Conservation (phyloP, 179 eudicot genomes). For the Sideroxylon spinosum region DNA sequence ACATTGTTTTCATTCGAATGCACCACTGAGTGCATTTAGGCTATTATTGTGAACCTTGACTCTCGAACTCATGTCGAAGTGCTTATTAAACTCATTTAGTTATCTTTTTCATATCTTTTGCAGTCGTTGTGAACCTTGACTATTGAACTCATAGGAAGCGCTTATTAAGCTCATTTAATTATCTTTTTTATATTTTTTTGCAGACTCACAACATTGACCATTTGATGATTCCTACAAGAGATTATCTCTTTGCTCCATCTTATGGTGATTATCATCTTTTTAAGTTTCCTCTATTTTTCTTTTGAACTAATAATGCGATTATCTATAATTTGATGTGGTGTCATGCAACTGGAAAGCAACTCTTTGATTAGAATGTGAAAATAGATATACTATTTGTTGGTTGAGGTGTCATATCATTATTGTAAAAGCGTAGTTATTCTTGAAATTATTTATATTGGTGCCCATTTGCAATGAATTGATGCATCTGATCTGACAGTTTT, state of each 20-base stretch:
- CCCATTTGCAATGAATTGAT: too few relatives aligned
- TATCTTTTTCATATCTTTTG: constrained; percentile 4
- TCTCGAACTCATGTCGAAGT: neutral
- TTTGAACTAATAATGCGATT: neutral
- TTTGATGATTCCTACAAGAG: constrained; percentile 91
- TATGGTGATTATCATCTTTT: too few relatives aligned
- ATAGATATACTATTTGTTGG: too few relatives aligned
- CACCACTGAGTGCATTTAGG: neutral
- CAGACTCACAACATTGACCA: constrained; percentile 79
- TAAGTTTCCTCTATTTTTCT: neutral
- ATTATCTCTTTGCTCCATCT: constrained; percentile 87
- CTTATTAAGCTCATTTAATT: neutral
- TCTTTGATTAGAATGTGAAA: neutral
- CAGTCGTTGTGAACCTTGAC: constrained; percentile 24
- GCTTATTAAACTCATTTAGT: neutral
- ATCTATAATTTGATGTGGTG: neutral
- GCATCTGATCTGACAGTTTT: too few relatives aligned
- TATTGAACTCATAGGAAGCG: neutral
- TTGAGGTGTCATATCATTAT: too few relatives aligned
- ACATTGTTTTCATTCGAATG: neutral
- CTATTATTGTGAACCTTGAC: constrained; percentile 23
- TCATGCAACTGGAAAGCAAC: neutral
- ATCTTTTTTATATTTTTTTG: constrained; percentile 4
- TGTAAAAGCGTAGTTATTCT: too few relatives aligned
- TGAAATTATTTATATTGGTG: too few relatives aligned